Evolutionary conservation across 495 filamentous ascomycete species (phyloP).

Genomic region (Letharia columbiana): DNA sequence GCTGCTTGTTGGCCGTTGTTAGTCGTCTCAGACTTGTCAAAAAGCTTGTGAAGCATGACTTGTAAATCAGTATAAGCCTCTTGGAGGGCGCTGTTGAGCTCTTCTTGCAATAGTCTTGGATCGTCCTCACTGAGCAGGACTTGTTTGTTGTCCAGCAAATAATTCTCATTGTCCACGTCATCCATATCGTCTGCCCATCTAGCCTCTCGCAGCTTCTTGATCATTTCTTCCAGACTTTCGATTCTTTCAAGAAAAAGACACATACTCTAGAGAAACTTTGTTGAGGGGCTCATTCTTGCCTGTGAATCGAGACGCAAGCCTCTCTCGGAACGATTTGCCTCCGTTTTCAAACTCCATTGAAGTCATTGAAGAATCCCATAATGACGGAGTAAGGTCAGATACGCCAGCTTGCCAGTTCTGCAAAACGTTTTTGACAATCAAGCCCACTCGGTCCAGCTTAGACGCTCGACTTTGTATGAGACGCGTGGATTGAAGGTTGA

Average conservation of each 20-base stretch:
- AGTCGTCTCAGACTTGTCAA: constrained; percentile 36
- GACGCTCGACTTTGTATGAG: constrained; percentile 52
- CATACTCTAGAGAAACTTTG: constrained; percentile 50
- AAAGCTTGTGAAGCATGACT: constrained; percentile 40
- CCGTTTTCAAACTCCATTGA: constrained; percentile 47
- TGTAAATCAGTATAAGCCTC: constrained; percentile 54
- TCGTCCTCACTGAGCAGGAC: constrained; percentile 64
- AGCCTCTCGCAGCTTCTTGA: constrained; percentile 56
- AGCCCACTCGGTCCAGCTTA: constrained; percentile 46
- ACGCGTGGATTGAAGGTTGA: constrained; percentile 54
- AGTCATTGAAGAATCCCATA: constrained; percentile 55
- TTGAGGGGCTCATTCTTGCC: constrained; percentile 60
- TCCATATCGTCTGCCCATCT: constrained; percentile 74
- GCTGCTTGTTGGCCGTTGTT: constrained; percentile 49
- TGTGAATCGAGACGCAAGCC: constrained; percentile 44
- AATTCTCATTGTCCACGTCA: constrained; percentile 63
- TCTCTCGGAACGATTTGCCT: constrained; percentile 45
- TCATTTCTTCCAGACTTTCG: constrained; percentile 47
- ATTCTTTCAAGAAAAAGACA: constrained; percentile 62
- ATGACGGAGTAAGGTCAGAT: constrained; percentile 38
- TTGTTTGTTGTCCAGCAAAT: constrained; percentile 46
- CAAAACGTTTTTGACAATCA: constrained; percentile 40
- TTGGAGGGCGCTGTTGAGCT: constrained; percentile 48
- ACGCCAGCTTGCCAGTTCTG: constrained; percentile 45
- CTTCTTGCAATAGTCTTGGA: constrained; percentile 52